phyloP scores from a whole-genome alignment of 768 basidiomycete genomes.

The Ramaria sp. region DNA sequence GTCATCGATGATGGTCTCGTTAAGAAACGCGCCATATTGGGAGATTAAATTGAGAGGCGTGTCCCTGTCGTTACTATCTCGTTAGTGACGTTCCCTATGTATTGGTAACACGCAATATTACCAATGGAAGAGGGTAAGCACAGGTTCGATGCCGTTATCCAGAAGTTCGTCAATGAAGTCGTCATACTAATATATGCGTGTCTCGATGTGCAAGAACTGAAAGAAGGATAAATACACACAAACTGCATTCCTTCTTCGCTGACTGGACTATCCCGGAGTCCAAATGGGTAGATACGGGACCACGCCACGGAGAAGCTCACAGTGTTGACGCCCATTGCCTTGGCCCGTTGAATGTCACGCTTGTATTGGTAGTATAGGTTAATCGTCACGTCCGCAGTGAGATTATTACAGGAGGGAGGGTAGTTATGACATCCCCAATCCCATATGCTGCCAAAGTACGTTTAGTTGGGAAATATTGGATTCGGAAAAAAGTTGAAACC shows the following conservation, averaged over 20 bases:
- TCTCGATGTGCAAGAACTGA: background rate
- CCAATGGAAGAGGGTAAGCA: conserved; percentile 32
- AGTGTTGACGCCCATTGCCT: conserved; percentile 39
- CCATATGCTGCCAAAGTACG: background rate
- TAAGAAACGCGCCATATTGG: conserved; percentile 40
- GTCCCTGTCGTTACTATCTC: conserved; percentile 31
- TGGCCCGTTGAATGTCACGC: conserved; percentile 37
- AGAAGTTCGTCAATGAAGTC: conserved; percentile 36
- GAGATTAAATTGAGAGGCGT: conserved; percentile 34
- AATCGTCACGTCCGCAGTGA: conserved; percentile 28
- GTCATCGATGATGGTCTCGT: conserved; percentile 34
- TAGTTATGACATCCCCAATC: conserved; percentile 2
- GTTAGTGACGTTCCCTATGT: background rate
- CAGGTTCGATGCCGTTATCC: conserved; percentile 30
- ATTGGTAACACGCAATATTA: conserved; percentile 17
- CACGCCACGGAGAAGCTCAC: conserved; percentile 44
- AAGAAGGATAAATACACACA: conserved; percentile 21
- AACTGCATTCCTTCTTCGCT: conserved; percentile 32
- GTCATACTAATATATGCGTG: background rate
- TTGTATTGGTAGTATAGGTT: conserved; percentile 44
- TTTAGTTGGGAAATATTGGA: background rate
- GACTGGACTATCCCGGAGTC: conserved; percentile 36
- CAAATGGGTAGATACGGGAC: conserved; percentile 41
- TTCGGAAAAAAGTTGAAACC: background rate
- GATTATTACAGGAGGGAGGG: background rate